Evolutionary conservation across 768 basidiomycete genomes (phyloP), one percentile per base, ranked within the genome.

Genomic region (Lactarius psammicola): DNA sequence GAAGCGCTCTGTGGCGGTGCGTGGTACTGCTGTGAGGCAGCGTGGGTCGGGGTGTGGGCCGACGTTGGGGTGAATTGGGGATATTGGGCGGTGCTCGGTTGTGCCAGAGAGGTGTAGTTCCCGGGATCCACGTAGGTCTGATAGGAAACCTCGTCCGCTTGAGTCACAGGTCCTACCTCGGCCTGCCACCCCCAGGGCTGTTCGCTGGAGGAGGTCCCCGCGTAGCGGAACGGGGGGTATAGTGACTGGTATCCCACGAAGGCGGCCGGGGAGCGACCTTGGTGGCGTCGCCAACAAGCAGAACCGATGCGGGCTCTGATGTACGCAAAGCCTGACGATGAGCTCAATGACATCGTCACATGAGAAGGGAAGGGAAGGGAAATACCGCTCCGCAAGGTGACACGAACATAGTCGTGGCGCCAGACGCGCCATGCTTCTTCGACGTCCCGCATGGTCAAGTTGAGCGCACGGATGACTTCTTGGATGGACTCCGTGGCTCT

Each of bases 321-420:
- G 17, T 66, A 66, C 23, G 7, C 13, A 8, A 66, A 66, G 3
- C 65, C 65, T 66, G 13, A 10, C 23, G 18, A n/a, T 18, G 49
- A 17, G 11, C 1, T 40, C n/a, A 31, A 26, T 4, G 7, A 38
- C n/a, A 18, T n/a, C 3, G 3, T 23, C 13, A n/a, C 34, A 28
- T 13, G 26, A 36, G 15, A 40, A 38, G 28, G 58, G 18, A 30
- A 18, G 17, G 20, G 20, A 40, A 17, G 20, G 11, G 33, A n/a
- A 23, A 10, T 54, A 66, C 65, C 65, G 26, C 31, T 42, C 2
- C 44, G 30, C 3, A 66, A 20, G 3, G 33, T 17, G 3, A 0
- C 13, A 31, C 49, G 49, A 2, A 66, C 40, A 5, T 13, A 56
- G 0, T 62, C 56, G 33, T 54, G 30, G 8, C 65, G 60, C 65